phyloP scores from a whole-genome alignment of 2,329 filamentous ascomycete genomes.

The Stemphylium vesicarium region DNA sequence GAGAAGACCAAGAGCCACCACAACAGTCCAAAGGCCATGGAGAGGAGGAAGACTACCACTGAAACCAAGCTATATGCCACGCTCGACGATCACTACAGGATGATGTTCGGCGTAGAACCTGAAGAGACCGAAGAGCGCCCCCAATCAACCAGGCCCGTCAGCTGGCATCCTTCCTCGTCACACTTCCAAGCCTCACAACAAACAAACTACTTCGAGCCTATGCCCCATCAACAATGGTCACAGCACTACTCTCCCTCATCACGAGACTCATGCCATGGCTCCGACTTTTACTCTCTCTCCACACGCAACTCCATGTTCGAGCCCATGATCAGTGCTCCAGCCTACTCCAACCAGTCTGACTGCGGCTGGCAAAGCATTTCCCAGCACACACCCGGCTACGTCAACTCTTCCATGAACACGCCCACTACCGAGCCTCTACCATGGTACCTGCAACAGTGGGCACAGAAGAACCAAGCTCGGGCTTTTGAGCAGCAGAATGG shows the following conservation, averaged over 20 bases:
- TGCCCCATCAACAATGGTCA: slow-evolving; percentile 37
- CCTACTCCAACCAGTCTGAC: slow-evolving; percentile 27
- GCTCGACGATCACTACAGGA: slow-evolving; percentile 50
- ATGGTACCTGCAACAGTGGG: slow-evolving; percentile 49
- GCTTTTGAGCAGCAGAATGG: slow-evolving; percentile 23
- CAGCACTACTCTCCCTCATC: slow-evolving; percentile 31
- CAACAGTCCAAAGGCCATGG: slow-evolving; percentile 45
- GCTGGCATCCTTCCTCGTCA: slow-evolving; percentile 75
- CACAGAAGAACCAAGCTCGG: slow-evolving; percentile 42
- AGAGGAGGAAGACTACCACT: slow-evolving; percentile 49
- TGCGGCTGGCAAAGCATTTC: slow-evolving; percentile 37
- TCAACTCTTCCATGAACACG: slow-evolving; percentile 40
- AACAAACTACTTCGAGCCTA: slow-evolving; percentile 31
- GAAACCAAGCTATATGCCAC: slow-evolving; percentile 48
- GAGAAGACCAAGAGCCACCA: slow-evolving; percentile 51
- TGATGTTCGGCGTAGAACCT: slow-evolving; percentile 48
- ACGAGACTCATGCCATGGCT: slow-evolving; percentile 35
- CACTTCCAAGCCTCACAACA: slow-evolving; percentile 37
- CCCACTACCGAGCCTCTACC: slow-evolving; percentile 40
- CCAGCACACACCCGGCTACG: slow-evolving; percentile 32
- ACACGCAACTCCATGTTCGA: slow-evolving; percentile 42
- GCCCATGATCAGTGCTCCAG: slow-evolving; percentile 20
- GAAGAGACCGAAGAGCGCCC: slow-evolving; percentile 37
- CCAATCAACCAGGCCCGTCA: slow-evolving; percentile 62
- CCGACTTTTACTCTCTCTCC: slow-evolving; percentile 47